phyloP scores from a whole-genome alignment of 345 rosid species.

The Arabis alpina region DNA sequence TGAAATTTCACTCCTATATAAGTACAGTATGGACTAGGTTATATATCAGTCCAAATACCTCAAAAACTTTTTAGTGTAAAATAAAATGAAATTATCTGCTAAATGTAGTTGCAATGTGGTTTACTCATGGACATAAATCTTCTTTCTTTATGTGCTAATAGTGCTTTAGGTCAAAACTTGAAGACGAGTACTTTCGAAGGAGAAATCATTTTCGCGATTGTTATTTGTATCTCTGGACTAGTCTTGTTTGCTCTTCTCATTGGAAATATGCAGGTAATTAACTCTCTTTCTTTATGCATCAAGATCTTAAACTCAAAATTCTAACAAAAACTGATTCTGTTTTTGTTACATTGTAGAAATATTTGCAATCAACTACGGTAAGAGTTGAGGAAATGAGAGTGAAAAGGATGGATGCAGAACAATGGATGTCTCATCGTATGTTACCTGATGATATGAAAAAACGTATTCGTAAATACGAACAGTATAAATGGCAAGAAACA shows the following conservation, averaged over 20 bases:
- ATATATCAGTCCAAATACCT: no score
- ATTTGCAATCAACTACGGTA: constrained; percentile 47
- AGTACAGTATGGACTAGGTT: no score
- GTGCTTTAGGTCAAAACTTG: constrained; percentile 64
- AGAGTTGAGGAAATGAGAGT: constrained; percentile 52
- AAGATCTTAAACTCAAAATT: neutral
- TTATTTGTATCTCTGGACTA: constrained; percentile 54
- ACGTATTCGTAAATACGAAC: constrained; percentile 45
- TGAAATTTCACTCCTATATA: neutral
- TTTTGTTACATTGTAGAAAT: constrained; percentile 33
- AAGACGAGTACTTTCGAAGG: constrained; percentile 55
- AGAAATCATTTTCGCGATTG: constrained; percentile 54
- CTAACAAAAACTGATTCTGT: neutral
- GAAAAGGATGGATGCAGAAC: constrained; percentile 48
- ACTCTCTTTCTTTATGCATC: neutral
- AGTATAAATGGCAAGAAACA: constrained; percentile 52
- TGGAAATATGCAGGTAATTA: constrained; percentile 66
- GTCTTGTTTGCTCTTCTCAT: constrained; percentile 63
- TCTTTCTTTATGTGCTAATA: constrained; percentile 26
- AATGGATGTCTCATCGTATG: constrained; percentile 51
- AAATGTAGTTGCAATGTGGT: neutral
- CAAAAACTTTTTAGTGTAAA: no score
- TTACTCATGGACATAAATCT: neutral
- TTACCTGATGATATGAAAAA: constrained; percentile 43
- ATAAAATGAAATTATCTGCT: no score